phyloP scores from a whole-genome alignment of 225 moss, liverwort and hornwort species.

The Climacium dendroides region DNA sequence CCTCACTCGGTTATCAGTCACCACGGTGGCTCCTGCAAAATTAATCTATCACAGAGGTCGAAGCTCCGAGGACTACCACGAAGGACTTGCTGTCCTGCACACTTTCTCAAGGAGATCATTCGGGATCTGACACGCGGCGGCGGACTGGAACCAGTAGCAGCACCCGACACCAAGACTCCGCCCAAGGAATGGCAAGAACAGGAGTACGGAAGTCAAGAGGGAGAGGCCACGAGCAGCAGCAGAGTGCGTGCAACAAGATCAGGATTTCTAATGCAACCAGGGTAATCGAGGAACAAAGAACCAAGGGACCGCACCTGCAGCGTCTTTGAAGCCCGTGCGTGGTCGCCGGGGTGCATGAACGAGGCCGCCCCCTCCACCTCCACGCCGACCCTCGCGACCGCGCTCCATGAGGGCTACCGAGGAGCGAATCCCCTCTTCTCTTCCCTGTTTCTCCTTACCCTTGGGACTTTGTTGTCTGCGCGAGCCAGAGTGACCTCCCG shows the following conservation, averaged over 20 bases:
- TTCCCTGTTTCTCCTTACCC: background rate
- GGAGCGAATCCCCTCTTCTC: background rate
- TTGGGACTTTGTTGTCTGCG: background rate
- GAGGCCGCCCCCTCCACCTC: background rate
- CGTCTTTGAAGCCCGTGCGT: background rate
- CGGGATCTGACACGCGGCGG: slow-evolving; percentile 3
- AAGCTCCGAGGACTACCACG: background rate
- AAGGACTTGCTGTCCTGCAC: background rate
- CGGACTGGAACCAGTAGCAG: background rate
- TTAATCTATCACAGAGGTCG: background rate
- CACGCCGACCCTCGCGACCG: background rate
- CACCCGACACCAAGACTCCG: background rate
- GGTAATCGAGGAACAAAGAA: background rate
- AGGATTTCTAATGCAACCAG: slow-evolving; percentile 4
- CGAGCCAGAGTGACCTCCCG: background rate
- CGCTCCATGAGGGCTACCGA: slow-evolving; percentile 11
- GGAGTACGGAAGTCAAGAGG: background rate
- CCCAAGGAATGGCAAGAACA: slow-evolving; percentile 7
- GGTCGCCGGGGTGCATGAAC: background rate
- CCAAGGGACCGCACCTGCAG: background rate
- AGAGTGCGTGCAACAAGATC: slow-evolving; percentile 4
- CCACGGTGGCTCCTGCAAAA: background rate
- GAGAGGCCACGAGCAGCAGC: background rate
- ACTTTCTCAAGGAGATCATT: background rate
- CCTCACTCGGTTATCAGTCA: background rate